A percentile compares a stretch with the other conserved stretches of the same genome.
Evolutionary conservation across 371 early-diverging fungal genomes (phyloP).

Genomic region (Actinomucor elegans): DNA sequence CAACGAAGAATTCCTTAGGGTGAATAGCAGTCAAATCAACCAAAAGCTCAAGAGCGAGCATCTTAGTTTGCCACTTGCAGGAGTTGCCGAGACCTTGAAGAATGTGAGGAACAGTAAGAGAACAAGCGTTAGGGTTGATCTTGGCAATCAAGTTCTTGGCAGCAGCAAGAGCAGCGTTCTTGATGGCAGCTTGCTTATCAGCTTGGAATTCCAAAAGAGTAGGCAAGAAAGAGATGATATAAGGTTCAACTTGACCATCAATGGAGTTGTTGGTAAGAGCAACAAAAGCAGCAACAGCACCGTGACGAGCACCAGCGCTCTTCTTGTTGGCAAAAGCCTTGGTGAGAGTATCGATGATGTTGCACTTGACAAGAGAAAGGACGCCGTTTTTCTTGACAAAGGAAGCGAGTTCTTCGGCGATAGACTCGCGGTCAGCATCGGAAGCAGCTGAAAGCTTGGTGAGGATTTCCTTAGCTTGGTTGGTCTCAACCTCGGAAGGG

Average conservation of each 20-base stretch:
- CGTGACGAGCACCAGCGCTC: conserved; percentile 63
- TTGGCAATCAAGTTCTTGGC: conserved; percentile 50
- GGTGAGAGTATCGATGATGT: conserved; percentile 50
- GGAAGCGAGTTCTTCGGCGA: conserved; percentile 52
- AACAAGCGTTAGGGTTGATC: conserved; percentile 56
- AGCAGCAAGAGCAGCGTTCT: conserved; percentile 62
- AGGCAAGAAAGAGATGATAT: conserved; percentile 53
- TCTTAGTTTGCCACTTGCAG: conserved; percentile 79
- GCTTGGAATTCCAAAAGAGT: conserved; percentile 60
- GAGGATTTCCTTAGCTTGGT: conserved; percentile 38
- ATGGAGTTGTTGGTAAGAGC: conserved; percentile 49
- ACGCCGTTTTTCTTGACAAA: conserved; percentile 53
- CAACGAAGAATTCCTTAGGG: conserved; percentile 57
- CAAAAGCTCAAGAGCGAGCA: conserved; percentile 58
- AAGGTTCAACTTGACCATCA: conserved; percentile 62
- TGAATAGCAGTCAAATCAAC: conserved; percentile 40
- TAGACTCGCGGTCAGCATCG: conserved; percentile 54
- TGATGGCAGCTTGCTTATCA: conserved; percentile 65
- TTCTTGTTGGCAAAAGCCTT: conserved; percentile 64
- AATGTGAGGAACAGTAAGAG: conserved; percentile 55
- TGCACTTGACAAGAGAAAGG: conserved; percentile 49
- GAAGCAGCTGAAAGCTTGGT: conserved; percentile 51
- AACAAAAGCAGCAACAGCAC: conserved; percentile 63
- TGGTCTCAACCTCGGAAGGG: conserved; percentile 32
- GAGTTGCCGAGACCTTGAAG: conserved; percentile 60